Evolutionary conservation across 441 rosid species (phyloP).

Genomic region (Jatropha podagrica): DNA sequence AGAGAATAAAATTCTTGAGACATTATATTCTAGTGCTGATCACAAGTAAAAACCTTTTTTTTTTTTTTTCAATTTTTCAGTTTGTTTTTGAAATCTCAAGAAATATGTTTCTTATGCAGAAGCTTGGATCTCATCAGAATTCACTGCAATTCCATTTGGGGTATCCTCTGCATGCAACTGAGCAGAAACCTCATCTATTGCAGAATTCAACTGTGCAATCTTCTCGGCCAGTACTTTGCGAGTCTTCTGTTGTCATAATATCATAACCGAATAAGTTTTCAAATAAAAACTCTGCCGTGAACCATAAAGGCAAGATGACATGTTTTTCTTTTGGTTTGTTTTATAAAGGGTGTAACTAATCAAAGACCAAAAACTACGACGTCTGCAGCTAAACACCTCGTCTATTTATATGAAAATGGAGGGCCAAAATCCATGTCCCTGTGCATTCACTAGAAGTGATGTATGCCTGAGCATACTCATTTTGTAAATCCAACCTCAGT

Average conservation of each 20-base stretch:
- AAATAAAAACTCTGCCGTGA: not conserved
- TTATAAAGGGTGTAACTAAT: not conserved
- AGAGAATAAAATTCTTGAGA: too few relatives aligned
- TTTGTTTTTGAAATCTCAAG: too few relatives aligned
- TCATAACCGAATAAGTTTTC: constrained; percentile 1
- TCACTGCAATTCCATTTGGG: constrained; percentile 28
- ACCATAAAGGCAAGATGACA: not conserved
- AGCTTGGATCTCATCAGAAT: constrained; percentile 34
- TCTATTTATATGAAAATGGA: not conserved
- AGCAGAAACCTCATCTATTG: constrained; percentile 51
- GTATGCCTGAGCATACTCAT: not conserved
- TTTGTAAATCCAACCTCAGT: not conserved
- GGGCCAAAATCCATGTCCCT: too few relatives aligned
- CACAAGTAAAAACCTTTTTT: too few relatives aligned
- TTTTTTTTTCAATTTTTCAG: too few relatives aligned
- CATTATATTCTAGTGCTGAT: too few relatives aligned
- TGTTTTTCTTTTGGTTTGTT: too few relatives aligned
- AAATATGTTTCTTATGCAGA: not conserved
- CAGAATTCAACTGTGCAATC: constrained; percentile 47
- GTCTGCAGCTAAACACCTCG: not conserved
- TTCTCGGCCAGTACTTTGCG: constrained; percentile 41
- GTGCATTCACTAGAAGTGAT: not conserved
- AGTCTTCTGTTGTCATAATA: constrained; percentile 33
- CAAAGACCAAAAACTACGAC: not conserved
- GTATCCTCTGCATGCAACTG: constrained; percentile 40